Base-by-base conservation (phyloP, 139 green algal species). In the Picochlorum sp. region DNA sequence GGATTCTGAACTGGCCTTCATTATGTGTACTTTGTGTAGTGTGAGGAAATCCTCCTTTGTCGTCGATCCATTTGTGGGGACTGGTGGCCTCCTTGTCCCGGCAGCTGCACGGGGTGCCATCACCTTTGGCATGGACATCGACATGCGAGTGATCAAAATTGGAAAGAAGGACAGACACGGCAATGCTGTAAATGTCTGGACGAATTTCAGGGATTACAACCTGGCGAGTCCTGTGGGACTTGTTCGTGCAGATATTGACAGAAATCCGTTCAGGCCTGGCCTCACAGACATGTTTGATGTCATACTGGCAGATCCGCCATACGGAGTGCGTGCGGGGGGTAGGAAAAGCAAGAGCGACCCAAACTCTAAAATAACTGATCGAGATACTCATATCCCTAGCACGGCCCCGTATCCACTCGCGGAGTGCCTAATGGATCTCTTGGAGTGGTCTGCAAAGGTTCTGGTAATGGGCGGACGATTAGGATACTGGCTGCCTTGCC, bases 311-410 rank as follows among this genome's bases (percentile, higher is more conserved):
- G 92, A 98, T 74, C 92, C 92, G 4, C 92, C 92, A 0, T 98
- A 98, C 64, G 92, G 92, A 28, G 90, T 98, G 37, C 79, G 92
- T 16, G 92, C 91, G 16, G 92, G 92, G 0, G 92, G 85, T n/a
- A 74, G 79, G 26, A 98, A 97, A 76, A 78, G 59, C 14, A 74
- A 71, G 16, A 32, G 58, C 7, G 68, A 61, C 46, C 70, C 80
- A 41, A 10, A 41, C 8, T 41, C 34, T 41, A 20, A 69, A 3
- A 21, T 21, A 24, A 21, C 23, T n/a, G 34, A 41, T 11, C 34
- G 34, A 54, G 13, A 59, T 30, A 65, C 69, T 13, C 15, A 49
- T 24, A 75, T 89, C 32, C 9, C 34, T 3, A 56, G 86, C 68
- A 49, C 84, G 0, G 78, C 72, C 3, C 74, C 83, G 11, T 98